Base-by-base conservation (phyloP, 805 yeast species). In the Sugiyamaella americana region DNA sequence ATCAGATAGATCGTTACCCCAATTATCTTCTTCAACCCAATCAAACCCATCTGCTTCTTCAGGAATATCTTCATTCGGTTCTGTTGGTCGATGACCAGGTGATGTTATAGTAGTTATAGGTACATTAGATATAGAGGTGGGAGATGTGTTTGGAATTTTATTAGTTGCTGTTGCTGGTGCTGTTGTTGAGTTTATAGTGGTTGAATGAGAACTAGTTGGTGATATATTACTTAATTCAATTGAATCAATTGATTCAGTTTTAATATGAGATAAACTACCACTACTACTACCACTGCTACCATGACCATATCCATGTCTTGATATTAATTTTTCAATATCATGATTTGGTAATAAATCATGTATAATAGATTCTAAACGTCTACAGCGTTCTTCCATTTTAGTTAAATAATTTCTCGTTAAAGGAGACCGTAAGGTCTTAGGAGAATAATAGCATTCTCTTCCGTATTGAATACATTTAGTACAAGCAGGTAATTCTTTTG, bases 391-490 rank as follows among this genome's bases (percentile, higher is more conserved):
- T 63, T 87, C 95, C 23, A 87, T 87, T 44, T 75, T 75, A 13
- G 95, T 86, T 53, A 87, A 67, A 65, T 85, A 83, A 38, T 52
- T 54, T 54, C 96, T 69, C 0, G 95, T 87, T 47, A 87, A 66
- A 0, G 95, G 95, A 3, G 91, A 80, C 46, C 95, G 70, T 29
- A 83, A 81, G 1, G 81, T 75, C 50, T 84, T 71, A 13, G 96
- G 95, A 19, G 89, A 81, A 59, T 87, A 87, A 1, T 76, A 66
- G 63, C 96, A 87, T 26, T 75, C 74, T 84, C 94, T 82, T 19
- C 72, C 70, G 59, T 84, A 87, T 46, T 75, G 78, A 5, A 72
- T 62, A 67, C 96, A 87, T 58, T 85, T 85, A 39, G 80, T 68
- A 59, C 95, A 87, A 52, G 74, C 76, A 2, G 95, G 96, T 22